These are phyloP conservation scores for Mucor racemosus DNA, from an alignment of 371 early-diverging fungal species.

Conservation along the genomic window DNA sequence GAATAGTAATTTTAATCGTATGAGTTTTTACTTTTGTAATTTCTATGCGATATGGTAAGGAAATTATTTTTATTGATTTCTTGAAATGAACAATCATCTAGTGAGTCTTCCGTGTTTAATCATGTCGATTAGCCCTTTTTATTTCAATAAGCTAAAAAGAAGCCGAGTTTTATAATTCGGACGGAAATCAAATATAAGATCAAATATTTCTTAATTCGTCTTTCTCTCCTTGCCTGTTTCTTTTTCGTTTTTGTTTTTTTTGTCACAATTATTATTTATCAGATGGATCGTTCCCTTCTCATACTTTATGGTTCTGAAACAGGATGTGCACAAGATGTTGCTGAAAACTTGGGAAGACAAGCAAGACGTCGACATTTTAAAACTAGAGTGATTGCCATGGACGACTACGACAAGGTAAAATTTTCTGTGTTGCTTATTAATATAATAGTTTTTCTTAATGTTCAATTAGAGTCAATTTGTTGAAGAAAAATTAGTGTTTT, in stretches of 20 bases:
- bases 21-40: too few species aligned
- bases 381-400: constrained; percentile 72
- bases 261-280: background rate
- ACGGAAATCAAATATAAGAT: too few species aligned
- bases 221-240: background rate
- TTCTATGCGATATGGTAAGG: too few species aligned
- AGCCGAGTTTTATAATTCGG: too few species aligned
- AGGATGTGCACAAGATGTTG: constrained; percentile 83
- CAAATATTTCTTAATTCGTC: too few species aligned
- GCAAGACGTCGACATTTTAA: constrained; percentile 78
- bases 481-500: constrained; percentile 75
- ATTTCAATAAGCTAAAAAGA: too few species aligned
- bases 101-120: too few species aligned
- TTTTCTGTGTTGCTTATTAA: background rate
- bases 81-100: too few species aligned
- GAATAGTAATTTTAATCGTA: too few species aligned
- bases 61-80: too few species aligned
- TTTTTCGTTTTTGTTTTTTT: background rate
- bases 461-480: constrained; percentile 56
- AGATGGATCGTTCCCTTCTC: constrained; percentile 46
- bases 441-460: background rate
- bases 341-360: constrained; percentile 78
- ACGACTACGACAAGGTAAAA: constrained; percentile 72
- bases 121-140: too few species aligned
- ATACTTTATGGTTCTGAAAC: constrained; percentile 87